A percentile compares a stretch with the other conserved stretches of the same genome.
Conservation (phyloP, 225 moss, liverwort and hornwort species). For the Rhytidiadelphus loreus region DNA sequence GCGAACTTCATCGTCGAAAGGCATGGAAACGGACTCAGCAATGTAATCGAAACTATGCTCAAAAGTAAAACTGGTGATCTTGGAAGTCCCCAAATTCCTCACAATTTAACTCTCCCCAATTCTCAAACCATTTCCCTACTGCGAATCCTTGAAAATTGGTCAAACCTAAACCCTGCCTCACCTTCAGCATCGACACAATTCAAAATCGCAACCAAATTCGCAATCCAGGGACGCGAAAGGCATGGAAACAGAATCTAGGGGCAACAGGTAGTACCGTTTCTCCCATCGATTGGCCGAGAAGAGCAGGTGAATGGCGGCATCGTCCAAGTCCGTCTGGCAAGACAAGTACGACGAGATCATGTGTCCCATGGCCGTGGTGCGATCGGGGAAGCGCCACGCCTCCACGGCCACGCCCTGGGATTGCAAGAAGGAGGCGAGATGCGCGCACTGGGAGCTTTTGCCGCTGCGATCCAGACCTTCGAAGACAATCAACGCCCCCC, state of each 20-base stretch:
- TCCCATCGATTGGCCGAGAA: constrained; percentile 99
- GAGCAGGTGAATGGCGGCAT: constrained; percentile 71
- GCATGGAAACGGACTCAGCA: no score
- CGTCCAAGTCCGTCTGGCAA: constrained; percentile 52
- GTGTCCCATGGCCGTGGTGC: constrained; percentile 66
- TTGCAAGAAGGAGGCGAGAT: constrained; percentile 50
- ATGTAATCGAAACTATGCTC: not conserved
- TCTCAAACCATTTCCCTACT: not conserved
- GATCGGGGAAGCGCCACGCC: constrained; percentile 96
- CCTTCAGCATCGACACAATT: not conserved
- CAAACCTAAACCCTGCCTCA: not conserved
- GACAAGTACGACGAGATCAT: constrained; percentile 88
- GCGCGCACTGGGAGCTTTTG: constrained; percentile 73
- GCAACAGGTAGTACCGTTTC: constrained; percentile 29
- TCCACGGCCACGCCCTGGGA: constrained; percentile 61
- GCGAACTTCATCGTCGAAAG: no score
- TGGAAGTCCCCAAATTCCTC: not conserved
- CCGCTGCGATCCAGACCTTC: constrained; percentile 94
- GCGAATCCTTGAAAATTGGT: not conserved
- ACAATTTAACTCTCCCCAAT: not conserved
- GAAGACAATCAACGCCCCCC: constrained; percentile 73
- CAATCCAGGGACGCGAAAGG: not conserved
- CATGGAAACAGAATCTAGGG: not conserved
- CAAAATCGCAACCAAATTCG: not conserved
- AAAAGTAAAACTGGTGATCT: not conserved